phyloP scores from a whole-genome alignment of 2,329 filamentous ascomycete genomes.

The Diaporthe sp. region DNA sequence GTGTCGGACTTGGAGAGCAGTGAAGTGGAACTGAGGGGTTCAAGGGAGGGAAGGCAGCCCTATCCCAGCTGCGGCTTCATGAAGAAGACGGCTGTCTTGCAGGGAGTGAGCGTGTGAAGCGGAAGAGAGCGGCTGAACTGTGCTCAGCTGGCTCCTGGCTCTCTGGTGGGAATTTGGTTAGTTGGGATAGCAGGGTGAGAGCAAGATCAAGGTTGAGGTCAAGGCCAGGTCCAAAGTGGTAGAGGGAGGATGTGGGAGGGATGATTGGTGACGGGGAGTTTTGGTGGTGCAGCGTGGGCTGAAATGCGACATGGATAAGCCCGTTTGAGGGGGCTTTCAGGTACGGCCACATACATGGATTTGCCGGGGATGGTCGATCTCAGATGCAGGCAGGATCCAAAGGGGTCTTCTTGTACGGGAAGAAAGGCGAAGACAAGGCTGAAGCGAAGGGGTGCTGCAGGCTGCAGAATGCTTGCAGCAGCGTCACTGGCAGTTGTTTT shows the following conservation, averaged over 20 bases:
- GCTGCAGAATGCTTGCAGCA: slow-evolving; percentile 11
- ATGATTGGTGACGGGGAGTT: slow-evolving; percentile 20
- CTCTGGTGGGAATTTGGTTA: background rate
- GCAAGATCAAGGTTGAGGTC: slow-evolving; percentile 11
- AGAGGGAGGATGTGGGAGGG: slow-evolving; percentile 21
- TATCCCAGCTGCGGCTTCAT: slow-evolving; percentile 34
- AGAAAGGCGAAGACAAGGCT: slow-evolving; percentile 19
- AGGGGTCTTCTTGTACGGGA: slow-evolving; percentile 19
- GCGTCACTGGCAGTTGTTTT: slow-evolving; percentile 19
- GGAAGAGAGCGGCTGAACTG: background rate
- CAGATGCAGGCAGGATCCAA: slow-evolving; percentile 11
- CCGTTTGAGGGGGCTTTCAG: slow-evolving; percentile 7
- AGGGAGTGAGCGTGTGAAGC: background rate
- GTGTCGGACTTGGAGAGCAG: background rate
- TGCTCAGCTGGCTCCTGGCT: background rate
- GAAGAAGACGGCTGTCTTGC: slow-evolving; percentile 24
- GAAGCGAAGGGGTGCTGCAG: slow-evolving; percentile 16
- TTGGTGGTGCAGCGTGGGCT: slow-evolving; percentile 24
- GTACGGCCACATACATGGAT: slow-evolving; percentile 16
- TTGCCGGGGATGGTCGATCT: slow-evolving; percentile 29
- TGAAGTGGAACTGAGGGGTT: background rate
- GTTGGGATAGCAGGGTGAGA: background rate
- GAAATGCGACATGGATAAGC: slow-evolving; percentile 27
- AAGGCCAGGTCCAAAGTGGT: background rate
- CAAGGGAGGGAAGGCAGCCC: slow-evolving; percentile 27